Percentiles rank a stretch among this genome's conserved stretches.
Conservation (phyloP, 78 protist genomes). For the slime mould (Dictyostelium discoideum) region dicty_2.7 NC_007088.5:4467501-4468000, state of each 20-base stretch:
- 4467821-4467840: neutral
- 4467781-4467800: constrained; percentile 22
- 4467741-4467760: neutral
- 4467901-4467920: constrained; percentile 1
- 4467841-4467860: constrained; percentile 1
- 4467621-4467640: neutral
- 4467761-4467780: constrained; percentile 14
- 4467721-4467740: neutral
- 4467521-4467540: neutral
- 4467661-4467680: neutral
- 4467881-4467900: constrained; percentile 27
- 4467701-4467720: neutral
- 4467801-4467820: neutral
- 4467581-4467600: neutral
- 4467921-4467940: neutral
- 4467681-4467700: constrained; percentile 4
- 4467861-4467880: constrained; percentile 12
- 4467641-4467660: neutral
- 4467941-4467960: neutral
- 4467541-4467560: neutral
- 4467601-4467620: constrained; percentile 20
- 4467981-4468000: neutral
- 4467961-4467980: constrained; percentile 10
- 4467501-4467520: neutral
- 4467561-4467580: neutral